phyloP scores from a whole-genome alignment of 805 yeast genomes.

The Myxozyma neglecta region DNA sequence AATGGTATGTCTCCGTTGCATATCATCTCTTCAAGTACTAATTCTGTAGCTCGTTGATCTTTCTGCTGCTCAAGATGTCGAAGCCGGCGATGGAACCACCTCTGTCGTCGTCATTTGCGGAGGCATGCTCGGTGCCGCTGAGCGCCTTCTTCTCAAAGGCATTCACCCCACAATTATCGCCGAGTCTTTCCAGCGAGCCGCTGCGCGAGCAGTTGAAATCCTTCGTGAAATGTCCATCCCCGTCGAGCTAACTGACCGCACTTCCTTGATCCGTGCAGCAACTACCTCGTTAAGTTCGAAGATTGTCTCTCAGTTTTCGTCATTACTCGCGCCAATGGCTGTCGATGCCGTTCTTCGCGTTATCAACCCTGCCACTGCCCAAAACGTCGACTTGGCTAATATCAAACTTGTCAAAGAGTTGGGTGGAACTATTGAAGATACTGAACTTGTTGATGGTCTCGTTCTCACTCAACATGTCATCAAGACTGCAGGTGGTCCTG shows the following conservation, averaged over 20 bases:
- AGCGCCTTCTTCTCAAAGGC: constrained; percentile 76
- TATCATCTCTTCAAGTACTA: background rate
- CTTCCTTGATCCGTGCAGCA: constrained; percentile 86
- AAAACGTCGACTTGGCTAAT: constrained; percentile 80
- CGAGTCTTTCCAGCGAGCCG: constrained; percentile 89
- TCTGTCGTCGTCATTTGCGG: constrained; percentile 96
- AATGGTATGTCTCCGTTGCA: constrained; percentile 50
- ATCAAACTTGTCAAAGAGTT: constrained; percentile 88
- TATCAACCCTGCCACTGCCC: constrained; percentile 55
- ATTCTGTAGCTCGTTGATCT: constrained; percentile 81
- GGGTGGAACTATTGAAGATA: constrained; percentile 97
- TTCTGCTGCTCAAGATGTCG: constrained; percentile 96
- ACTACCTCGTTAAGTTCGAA: constrained; percentile 90
- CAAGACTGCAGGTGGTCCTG: constrained; percentile 92
- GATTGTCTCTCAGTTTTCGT: constrained; percentile 89
- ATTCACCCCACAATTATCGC: constrained; percentile 95
- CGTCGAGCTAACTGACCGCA: constrained; percentile 76
- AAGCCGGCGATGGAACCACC: constrained; percentile 99
- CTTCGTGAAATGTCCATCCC: constrained; percentile 80
- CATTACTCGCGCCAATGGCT: constrained; percentile 84
- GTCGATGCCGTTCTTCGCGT: constrained; percentile 90
- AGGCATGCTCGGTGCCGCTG: constrained; percentile 92
- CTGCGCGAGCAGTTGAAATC: constrained; percentile 76
- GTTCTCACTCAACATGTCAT: constrained; percentile 88
- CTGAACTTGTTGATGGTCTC: constrained; percentile 89